Evolutionary conservation across 73 alveolate genomes (phyloP).

Genomic region (Uronychia binucleata): DNA sequence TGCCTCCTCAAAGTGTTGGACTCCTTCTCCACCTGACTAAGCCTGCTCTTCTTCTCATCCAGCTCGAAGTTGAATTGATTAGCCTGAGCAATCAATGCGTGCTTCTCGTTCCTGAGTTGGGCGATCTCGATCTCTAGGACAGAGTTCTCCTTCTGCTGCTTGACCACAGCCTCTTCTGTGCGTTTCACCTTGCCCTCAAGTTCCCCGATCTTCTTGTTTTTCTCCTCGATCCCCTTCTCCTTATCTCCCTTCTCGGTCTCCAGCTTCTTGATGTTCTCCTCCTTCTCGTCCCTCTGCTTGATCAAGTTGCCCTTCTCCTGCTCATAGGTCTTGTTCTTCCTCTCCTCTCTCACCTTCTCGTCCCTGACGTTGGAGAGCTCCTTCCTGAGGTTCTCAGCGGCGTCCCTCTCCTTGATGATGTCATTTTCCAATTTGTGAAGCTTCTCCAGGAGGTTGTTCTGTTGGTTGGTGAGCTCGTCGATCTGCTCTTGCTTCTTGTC

Average conservation of each 20-base stretch:
- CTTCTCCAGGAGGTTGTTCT: slow-evolving; percentile 24
- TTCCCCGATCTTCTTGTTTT: slow-evolving; percentile 25
- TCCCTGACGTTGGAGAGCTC: slow-evolving; percentile 66
- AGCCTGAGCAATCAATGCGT: slow-evolving; percentile 21
- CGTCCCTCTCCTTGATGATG: slow-evolving; percentile 66
- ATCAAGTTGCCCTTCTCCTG: slow-evolving; percentile 71
- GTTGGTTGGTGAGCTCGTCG: slow-evolving; percentile 39
- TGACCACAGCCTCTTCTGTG: slow-evolving; percentile 13
- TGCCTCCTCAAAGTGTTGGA: slow-evolving; percentile 35
- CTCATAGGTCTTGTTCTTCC: slow-evolving; percentile 65
- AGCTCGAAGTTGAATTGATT: slow-evolving; percentile 40
- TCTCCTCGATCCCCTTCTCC: slow-evolving; percentile 12
- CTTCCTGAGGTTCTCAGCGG: slow-evolving; percentile 59
- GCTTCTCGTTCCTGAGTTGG: slow-evolving; percentile 24
- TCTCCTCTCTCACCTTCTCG: slow-evolving; percentile 57
- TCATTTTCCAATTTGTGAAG: slow-evolving; percentile 63
- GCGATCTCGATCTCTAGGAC: slow-evolving; percentile 14
- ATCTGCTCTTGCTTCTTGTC: slow-evolving; percentile 57
- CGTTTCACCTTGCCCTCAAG: slow-evolving; percentile 16
- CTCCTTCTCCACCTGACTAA: slow-evolving; percentile 55
- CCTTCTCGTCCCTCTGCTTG: slow-evolving; percentile 58
- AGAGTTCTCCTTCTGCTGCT: slow-evolving; percentile 32
- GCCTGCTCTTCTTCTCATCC: slow-evolving; percentile 38
- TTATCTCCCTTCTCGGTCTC: slow-evolving; percentile 20
- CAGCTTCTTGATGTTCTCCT: slow-evolving; percentile 64